Evolutionary conservation across 768 basidiomycete genomes (phyloP).

Genomic region (Aureoboletus auriporus): DNA sequence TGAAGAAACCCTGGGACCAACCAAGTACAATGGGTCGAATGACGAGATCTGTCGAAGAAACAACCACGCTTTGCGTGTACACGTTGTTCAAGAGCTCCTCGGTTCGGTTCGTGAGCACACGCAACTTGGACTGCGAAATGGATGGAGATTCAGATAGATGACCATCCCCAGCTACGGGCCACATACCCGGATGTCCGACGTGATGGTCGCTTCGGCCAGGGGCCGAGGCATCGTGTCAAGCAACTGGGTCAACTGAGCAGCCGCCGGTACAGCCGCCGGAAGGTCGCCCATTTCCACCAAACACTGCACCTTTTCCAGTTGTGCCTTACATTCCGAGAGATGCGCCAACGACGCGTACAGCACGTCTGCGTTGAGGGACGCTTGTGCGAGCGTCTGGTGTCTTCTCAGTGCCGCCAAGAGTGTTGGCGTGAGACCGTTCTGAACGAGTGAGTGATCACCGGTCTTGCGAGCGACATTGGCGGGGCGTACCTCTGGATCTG

Average conservation of each 20-base stretch:
- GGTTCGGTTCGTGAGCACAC: slow-evolving; percentile 50
- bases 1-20: slow-evolving; percentile 32
- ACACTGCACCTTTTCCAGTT: slow-evolving; percentile 40
- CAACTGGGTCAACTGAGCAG: slow-evolving; percentile 38
- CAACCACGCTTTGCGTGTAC: slow-evolving; percentile 53
- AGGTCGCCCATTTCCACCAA: slow-evolving; percentile 57
- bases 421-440: slow-evolving; percentile 69
- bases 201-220: slow-evolving; percentile 48
- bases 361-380: slow-evolving; percentile 51
- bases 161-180: background rate
- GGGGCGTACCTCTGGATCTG: slow-evolving; percentile 53
- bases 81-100: slow-evolving; percentile 74
- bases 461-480: background rate
- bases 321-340: slow-evolving; percentile 48
- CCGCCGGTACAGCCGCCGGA: slow-evolving; percentile 55
- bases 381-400: slow-evolving; percentile 64
- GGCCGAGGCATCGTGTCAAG: slow-evolving; percentile 48
- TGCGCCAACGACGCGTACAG: slow-evolving; percentile 50
- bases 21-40: slow-evolving; percentile 51
- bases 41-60: slow-evolving; percentile 46
- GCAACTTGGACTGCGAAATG: slow-evolving; percentile 47
- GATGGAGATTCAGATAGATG: background rate
- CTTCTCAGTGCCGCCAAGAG: slow-evolving; percentile 50
- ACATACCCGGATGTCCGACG: slow-evolving; percentile 56
- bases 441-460: slow-evolving; percentile 10